Evolutionary conservation across 768 basidiomycete genomes (phyloP).

Genomic region (Suillus plorans): DNA sequence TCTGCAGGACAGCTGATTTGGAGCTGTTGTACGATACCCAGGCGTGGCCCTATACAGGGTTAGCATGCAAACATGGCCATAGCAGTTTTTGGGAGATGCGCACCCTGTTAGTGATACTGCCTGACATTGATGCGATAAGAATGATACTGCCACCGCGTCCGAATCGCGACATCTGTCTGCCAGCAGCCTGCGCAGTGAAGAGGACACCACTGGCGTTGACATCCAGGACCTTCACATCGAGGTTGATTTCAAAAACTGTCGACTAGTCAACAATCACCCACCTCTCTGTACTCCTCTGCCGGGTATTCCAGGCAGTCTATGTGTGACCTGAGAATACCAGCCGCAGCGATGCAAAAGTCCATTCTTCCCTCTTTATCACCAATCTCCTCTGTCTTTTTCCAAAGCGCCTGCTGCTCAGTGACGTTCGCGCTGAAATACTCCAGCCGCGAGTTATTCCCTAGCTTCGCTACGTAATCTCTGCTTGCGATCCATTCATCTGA

Average conservation of each 20-base stretch:
- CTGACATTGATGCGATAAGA: constrained; percentile 60
- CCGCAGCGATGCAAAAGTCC: constrained; percentile 78
- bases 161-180: constrained; percentile 53
- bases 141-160: constrained; percentile 54
- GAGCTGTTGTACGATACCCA: constrained; percentile 79
- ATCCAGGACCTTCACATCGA: constrained; percentile 51
- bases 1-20: constrained; percentile 78
- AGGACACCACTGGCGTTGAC: constrained; percentile 65
- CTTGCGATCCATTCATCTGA: constrained; percentile 59
- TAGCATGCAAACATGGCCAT: background rate
- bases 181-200: constrained; percentile 61
- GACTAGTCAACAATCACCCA: constrained; percentile 30
- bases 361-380: constrained; percentile 67
- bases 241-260: background rate
- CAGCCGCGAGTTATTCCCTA: constrained; percentile 43
- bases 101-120: constrained; percentile 71
- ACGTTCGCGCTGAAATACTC: constrained; percentile 71
- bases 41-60: constrained; percentile 54
- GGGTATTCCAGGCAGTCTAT: constrained; percentile 68
- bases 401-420: constrained; percentile 57
- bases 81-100: constrained; percentile 7
- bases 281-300: constrained; percentile 62
- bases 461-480: constrained; percentile 46
- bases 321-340: constrained; percentile 63
- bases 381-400: constrained; percentile 57